Evolutionary conservation across 2,329 filamentous ascomycete species (phyloP), one percentile per base, ranked within the genome.

Genomic region (Juglanconis oblonga): DNA sequence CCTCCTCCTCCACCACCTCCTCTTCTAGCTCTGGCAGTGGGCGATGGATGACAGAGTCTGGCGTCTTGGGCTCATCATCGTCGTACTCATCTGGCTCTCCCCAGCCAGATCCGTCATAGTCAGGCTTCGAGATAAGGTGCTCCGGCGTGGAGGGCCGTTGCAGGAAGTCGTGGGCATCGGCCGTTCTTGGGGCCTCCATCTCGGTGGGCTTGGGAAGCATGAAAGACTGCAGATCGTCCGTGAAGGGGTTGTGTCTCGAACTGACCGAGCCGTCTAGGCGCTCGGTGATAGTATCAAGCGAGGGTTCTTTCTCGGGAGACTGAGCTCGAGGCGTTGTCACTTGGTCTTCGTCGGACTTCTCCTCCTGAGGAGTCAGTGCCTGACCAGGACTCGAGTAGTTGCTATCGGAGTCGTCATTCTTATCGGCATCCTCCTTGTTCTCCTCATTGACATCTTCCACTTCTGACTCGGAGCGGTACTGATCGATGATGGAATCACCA

Each of bases 31-130:
- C 67, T 51, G 77, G 73, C 52, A 91, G 73, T 2, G 87, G 86
- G 68, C 93, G 90, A 63, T 91, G 90, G 64, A 97, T 94, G 29
- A 98, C 93, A 6, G 94, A 98, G 53, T 92, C 90, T 13, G 94
- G 93, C 7, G 92, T 96, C 38, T 86, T 84, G 9, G 86, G 86
- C 64, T 89, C 87, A 1, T 82, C 79, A 57, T 77, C 81, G 48
- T 83, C 81, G 38, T 82, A 78, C 52, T 83, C 81, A 36, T 82
- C 78, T 45, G 80, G 79, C 44, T 83, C 80, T 8, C 83, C 83
- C 82, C 85, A 84, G 55, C 85, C 81, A 59, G 84, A 78, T 60
- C 88, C 82, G 67, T 88, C 80, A 69, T 90, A 88, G 61, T 86
- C 84, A 33, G 79, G 85, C 73, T 81, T 90, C 44, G 83, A 81